A percentile compares a stretch with the other conserved stretches of the same genome.
Conservation (phyloP, 768 basidiomycete genomes). For the Tricholoma hemisulphureum region DNA sequence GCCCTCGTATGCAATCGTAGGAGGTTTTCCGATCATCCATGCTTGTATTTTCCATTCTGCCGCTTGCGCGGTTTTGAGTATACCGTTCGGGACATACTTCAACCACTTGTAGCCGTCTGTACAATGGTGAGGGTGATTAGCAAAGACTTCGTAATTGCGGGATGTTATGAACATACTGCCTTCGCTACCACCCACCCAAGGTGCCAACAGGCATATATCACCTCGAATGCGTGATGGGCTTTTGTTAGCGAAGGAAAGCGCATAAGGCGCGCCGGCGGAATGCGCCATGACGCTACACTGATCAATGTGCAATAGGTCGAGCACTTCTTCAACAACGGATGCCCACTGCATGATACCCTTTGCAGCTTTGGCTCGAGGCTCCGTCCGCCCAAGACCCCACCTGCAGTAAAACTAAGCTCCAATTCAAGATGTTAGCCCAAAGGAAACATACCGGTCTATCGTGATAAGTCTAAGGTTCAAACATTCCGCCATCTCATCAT, state of each 20-base stretch:
- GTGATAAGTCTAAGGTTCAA: slow-evolving; percentile 87
- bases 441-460: slow-evolving; percentile 71
- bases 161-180: slow-evolving; percentile 55
- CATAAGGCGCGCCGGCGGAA: slow-evolving; percentile 94
- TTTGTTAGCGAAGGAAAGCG: slow-evolving; percentile 81
- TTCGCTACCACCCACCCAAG: slow-evolving; percentile 94
- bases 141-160: background rate
- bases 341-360: slow-evolving; percentile 92
- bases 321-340: slow-evolving; percentile 83
- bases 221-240: slow-evolving; percentile 75
- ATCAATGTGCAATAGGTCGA: slow-evolving; percentile 73
- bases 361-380: slow-evolving; percentile 61
- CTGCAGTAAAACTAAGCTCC: slow-evolving; percentile 37
- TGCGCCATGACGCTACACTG: slow-evolving; percentile 92
- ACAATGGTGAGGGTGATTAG: slow-evolving; percentile 2
- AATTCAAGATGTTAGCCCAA: slow-evolving; percentile 1
- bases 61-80: slow-evolving; percentile 92
- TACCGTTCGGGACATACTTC: slow-evolving; percentile 90
- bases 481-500: slow-evolving; percentile 93
- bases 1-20: slow-evolving; percentile 77
- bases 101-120: slow-evolving; percentile 91
- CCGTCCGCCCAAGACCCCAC: slow-evolving; percentile 92
- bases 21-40: slow-evolving; percentile 97
- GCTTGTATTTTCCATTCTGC: slow-evolving; percentile 97
- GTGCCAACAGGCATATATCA: slow-evolving; percentile 84